phyloP scores from a whole-genome alignment of 108 stramenopile species.

The Parmales sp. region DNA sequence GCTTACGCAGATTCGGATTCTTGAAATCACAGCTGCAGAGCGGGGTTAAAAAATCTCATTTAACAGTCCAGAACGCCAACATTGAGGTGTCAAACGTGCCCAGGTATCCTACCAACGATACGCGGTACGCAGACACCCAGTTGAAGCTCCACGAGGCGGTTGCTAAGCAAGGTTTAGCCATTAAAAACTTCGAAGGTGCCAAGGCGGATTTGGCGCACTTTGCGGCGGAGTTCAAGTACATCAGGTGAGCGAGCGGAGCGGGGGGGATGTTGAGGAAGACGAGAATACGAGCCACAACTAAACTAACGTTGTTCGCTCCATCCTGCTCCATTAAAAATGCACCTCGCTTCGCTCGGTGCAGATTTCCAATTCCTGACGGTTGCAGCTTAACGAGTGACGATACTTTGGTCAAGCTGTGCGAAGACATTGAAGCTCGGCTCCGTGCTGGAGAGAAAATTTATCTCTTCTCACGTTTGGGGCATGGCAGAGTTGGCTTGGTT shows the following conservation, averaged over 20 bases:
- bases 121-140: neutral
- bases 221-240: neutral
- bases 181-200: neutral
- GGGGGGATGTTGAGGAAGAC: too few species aligned
- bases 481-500: conserved; percentile 14
- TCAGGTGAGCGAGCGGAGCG: too few species aligned
- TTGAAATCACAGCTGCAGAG: neutral
- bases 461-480: conserved; percentile 7
- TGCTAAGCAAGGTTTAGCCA: neutral
- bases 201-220: neutral
- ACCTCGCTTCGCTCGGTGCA: too few species aligned
- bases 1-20: neutral
- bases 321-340: too few species aligned
- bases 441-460: conserved; percentile 11
- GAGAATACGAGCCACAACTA: too few species aligned
- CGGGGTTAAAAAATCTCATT: neutral
- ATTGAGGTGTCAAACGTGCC: neutral
- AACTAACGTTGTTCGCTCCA: too few species aligned
- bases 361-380: neutral
- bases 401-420: neutral
- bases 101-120: neutral
- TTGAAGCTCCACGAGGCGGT: neutral
- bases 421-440: conserved; percentile 5
- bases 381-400: neutral
- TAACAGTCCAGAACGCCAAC: neutral